These are phyloP conservation scores for Scheffersomyces titani DNA, from an alignment of 1,139 yeast genomes.

Conservation along the genomic window DNA sequence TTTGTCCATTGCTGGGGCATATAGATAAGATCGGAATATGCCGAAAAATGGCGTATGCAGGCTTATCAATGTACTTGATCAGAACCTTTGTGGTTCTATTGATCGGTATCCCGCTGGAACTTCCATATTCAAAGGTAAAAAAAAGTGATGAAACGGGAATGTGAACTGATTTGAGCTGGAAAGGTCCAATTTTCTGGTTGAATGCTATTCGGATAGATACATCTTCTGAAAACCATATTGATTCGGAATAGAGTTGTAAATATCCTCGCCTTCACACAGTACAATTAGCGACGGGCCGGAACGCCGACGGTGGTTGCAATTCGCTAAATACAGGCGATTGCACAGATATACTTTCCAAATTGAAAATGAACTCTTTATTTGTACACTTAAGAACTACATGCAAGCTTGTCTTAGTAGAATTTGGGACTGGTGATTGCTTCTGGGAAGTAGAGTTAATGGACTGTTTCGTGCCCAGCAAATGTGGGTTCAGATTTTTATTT, in stretches of 20 bases:
- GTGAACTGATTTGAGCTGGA: too few relatives aligned
- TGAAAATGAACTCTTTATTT: background rate
- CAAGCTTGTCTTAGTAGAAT: background rate
- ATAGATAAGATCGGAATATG: background rate
- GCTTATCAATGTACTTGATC: background rate
- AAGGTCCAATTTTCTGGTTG: too few relatives aligned
- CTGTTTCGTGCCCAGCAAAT: too few relatives aligned
- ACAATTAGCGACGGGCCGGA: slow-evolving; percentile 9
- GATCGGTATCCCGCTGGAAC: background rate
- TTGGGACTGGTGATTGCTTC: background rate
- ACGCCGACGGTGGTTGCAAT: background rate
- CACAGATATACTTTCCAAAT: background rate
- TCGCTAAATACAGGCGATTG: background rate
- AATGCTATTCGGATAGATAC: too few relatives aligned
- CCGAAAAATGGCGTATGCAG: background rate
- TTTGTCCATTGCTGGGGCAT: background rate
- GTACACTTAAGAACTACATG: background rate
- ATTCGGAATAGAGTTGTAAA: slow-evolving; percentile 39
- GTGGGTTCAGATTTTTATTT: too few relatives aligned
- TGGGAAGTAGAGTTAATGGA: too few relatives aligned
- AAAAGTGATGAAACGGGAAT: too few relatives aligned
- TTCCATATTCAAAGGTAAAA: background rate
- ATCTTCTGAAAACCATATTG: too few relatives aligned
- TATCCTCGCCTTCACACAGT: slow-evolving; percentile 31
- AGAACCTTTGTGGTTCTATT: background rate